Conservation (phyloP, 2,329 filamentous ascomycete genomes). For the Xylariaceae sp. region DNA sequence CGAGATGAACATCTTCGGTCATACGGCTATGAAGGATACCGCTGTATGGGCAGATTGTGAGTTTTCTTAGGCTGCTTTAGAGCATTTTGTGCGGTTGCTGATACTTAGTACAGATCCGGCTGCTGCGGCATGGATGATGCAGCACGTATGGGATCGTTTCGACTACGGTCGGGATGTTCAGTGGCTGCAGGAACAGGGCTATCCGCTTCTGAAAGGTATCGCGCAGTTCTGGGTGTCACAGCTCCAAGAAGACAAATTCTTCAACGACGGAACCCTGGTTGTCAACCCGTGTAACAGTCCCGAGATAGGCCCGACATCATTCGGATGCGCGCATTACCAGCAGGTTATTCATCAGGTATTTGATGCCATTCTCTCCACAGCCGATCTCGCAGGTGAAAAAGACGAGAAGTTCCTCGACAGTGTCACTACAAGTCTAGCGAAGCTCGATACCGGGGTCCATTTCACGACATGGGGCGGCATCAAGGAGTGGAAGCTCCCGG, state of each 20-base stretch:
- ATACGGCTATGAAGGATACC: slow-evolving; percentile 41
- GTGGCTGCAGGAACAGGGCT: slow-evolving; percentile 47
- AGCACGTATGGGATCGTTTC: slow-evolving; percentile 55
- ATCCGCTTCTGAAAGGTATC: slow-evolving; percentile 50
- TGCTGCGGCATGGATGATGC: slow-evolving; percentile 56
- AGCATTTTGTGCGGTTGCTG: background rate
- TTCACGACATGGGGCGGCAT: slow-evolving; percentile 31
- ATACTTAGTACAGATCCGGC: slow-evolving; percentile 34
- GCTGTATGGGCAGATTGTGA: slow-evolving; percentile 33
- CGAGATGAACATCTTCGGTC: slow-evolving; percentile 57
- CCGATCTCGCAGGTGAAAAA: slow-evolving; percentile 21
- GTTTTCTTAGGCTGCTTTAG: background rate
- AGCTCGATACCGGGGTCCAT: slow-evolving; percentile 34
- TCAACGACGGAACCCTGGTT: slow-evolving; percentile 49
- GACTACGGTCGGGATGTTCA: slow-evolving; percentile 46
- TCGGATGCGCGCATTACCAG: slow-evolving; percentile 52
- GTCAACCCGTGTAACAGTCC: slow-evolving; percentile 57
- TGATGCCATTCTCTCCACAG: slow-evolving; percentile 35
- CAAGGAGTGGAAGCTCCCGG: slow-evolving; percentile 37
- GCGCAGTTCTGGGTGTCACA: slow-evolving; percentile 54
- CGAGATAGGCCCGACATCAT: slow-evolving; percentile 52
- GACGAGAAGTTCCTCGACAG: slow-evolving; percentile 33
- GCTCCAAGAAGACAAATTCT: slow-evolving; percentile 47
- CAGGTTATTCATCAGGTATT: slow-evolving; percentile 46
- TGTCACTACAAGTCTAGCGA: slow-evolving; percentile 39